Evolutionary conservation across 1,284 basidiomycete genomes (phyloP), one percentile per base, ranked within the genome.

Genomic region (Wolfiporia cocos): DNA sequence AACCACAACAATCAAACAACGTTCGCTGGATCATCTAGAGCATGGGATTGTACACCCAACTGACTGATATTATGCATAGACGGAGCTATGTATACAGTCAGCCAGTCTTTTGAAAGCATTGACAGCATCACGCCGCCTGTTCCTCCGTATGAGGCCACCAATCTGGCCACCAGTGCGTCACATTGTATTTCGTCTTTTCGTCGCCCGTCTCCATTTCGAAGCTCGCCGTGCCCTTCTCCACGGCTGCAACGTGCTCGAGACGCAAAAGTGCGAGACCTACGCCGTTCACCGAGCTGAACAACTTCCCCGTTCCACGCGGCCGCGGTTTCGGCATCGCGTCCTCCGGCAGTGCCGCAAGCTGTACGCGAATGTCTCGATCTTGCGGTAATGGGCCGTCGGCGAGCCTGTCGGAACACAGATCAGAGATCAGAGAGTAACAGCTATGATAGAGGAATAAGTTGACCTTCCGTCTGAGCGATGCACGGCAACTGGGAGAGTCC

Each of bases 401-500:
- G 40, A 33, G 7, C 21, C 14, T 37, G 17, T 12, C 9, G 19
- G 20, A 23, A 10, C 33, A 49, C 44, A 39, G 3, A 11, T n/a
- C 1, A 21, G 14, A 3, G 5, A 31, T 40, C 21, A 39, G 21
- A 7, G 20, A 7, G 15, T 20, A 34, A 6, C 34, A 18, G 20
- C 20, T 18, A n/a, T n/a, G n/a, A n/a, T n/a, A 26, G 21, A 23
- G 10, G n/a, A 5, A 23, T 12, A 9, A 26, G 47, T 61, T 32
- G 48, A 68, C 65, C 44, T 49, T 41, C 58, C 44, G 33, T 55
- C 51, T 35, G 58, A 48, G 24, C 57, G 50, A 26, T 71, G 64
- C 24, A 89, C 62, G 5, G 71, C 57, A 1, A 97, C 76, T 2
- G 94, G 93, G 6, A 95, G 67, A 35, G 95, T 86, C 15, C 96